Conservation (phyloP, 257 asterid genomes). For the Lithospermum erythrorhizon region DNA sequence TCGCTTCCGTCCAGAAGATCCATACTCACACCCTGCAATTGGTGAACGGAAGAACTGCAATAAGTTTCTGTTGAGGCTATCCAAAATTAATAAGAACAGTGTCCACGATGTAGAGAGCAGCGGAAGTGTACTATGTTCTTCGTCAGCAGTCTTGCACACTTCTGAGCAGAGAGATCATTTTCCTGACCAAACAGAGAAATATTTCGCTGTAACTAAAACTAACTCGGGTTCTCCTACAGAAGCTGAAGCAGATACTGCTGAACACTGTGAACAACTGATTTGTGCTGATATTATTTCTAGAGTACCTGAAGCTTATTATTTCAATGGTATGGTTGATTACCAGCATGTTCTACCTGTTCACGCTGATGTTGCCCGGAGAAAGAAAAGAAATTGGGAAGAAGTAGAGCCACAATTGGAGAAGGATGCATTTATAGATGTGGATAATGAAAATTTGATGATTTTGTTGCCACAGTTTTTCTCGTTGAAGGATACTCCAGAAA, state of each 20-base stretch:
- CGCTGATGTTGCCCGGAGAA: constrained; percentile 51
- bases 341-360: constrained; percentile 91
- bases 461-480: constrained; percentile 78
- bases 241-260: constrained; percentile 20
- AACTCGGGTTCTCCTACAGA: constrained; percentile 23
- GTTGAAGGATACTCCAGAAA: constrained; percentile 60
- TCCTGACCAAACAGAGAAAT: constrained; percentile 20
- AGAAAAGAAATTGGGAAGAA: constrained; percentile 70
- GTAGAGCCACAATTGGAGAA: constrained; percentile 50
- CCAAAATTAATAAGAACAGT: constrained; percentile 37
- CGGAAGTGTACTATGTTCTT: constrained; percentile 12
- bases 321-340: constrained; percentile 91
- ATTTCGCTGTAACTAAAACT: constrained; percentile 19
- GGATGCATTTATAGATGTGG: constrained; percentile 53
- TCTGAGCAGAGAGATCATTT: constrained; percentile 16
- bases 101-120: constrained; percentile 15
- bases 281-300: constrained; percentile 65
- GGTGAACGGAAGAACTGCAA: constrained; percentile 58
- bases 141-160: constrained; percentile 22
- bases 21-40: constrained; percentile 76
- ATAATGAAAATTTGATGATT: constrained; percentile 73
- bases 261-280: constrained; percentile 34
- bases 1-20: constrained; percentile 93
- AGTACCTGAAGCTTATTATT: constrained; percentile 60
- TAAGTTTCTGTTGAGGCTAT: constrained; percentile 52